phyloP scores from a whole-genome alignment of 2,329 filamentous ascomycete genomes.

The Nigrospora sphaerica region DNA sequence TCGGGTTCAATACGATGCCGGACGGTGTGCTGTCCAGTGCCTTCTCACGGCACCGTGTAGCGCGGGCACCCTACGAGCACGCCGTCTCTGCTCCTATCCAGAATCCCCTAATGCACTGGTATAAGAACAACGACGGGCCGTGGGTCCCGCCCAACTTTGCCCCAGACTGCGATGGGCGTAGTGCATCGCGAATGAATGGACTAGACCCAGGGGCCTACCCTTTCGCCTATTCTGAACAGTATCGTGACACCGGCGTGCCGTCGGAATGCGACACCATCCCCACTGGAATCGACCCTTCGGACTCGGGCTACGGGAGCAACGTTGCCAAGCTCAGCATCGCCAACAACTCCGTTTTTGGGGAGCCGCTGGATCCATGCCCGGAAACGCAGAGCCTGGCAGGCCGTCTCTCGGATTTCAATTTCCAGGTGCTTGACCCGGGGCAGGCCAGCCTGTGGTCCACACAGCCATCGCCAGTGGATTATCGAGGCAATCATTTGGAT shows the following conservation, averaged over 20 bases:
- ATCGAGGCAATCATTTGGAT: conserved; percentile 4
- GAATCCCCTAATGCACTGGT: conserved; percentile 26
- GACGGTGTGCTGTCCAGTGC: too few relatives aligned
- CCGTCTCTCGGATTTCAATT: conserved; percentile 21
- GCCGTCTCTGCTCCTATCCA: neutral
- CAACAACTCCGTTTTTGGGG: conserved; percentile 35
- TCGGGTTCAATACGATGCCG: too few relatives aligned
- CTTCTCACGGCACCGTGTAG: too few relatives aligned
- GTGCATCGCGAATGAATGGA: conserved; percentile 14
- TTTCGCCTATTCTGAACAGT: conserved; percentile 22
- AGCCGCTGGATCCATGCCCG: conserved; percentile 26
- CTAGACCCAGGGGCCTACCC: conserved; percentile 12
- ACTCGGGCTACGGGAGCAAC: conserved; percentile 41
- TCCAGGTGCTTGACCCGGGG: conserved; percentile 1
- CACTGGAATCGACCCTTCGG: conserved; percentile 24
- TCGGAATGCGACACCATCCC: conserved; percentile 33
- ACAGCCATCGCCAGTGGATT: neutral
- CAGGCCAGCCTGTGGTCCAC: neutral
- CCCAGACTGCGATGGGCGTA: conserved; percentile 21
- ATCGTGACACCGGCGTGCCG: conserved; percentile 20
- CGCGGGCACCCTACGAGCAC: too few relatives aligned
- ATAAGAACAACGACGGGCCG: conserved; percentile 30
- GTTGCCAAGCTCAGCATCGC: conserved; percentile 32
- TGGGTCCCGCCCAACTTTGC: conserved; percentile 31
- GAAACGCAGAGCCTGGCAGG: conserved; percentile 32